phyloP scores from a whole-genome alignment of 1,284 basidiomycete species.

The Irpex sp. region DNA sequence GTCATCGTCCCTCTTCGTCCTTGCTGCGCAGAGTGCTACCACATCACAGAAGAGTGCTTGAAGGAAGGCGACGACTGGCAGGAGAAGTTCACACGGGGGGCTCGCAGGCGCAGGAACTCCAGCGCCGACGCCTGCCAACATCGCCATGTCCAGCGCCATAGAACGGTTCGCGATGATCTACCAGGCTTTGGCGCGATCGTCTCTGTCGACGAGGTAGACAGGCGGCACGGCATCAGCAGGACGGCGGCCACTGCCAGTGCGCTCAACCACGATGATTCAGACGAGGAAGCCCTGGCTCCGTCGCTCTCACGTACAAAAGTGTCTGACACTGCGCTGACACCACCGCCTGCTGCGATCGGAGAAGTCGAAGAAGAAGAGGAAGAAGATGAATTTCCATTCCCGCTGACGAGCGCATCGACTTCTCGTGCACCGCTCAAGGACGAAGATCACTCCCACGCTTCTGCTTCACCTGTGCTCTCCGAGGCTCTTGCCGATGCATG shows the following conservation, averaged over 20 bases:
- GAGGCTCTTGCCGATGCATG: conserved; percentile 1
- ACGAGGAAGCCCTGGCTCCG: conserved; percentile 8
- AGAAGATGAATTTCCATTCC: conserved; percentile 13
- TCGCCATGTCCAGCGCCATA: conserved; percentile 15
- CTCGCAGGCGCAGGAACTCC: conserved; percentile 51
- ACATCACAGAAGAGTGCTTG: conserved; percentile 44
- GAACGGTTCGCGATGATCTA: conserved; percentile 19
- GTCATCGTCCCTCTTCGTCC: conserved; percentile 52
- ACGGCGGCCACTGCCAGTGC: neutral
- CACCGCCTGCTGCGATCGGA: neutral
- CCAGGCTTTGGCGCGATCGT: conserved; percentile 33
- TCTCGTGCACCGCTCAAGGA: neutral
- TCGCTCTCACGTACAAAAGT: conserved; percentile 10
- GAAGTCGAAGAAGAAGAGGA: conserved; percentile 17
- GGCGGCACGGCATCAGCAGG: conserved; percentile 29
- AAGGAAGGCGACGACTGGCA: conserved; percentile 49
- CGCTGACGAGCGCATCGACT: conserved; percentile 4
- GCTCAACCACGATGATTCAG: neutral
- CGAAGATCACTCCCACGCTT: neutral
- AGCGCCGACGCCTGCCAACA: conserved; percentile 31
- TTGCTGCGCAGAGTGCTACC: conserved; percentile 55
- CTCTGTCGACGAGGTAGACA: conserved; percentile 61
- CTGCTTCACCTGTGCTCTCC: neutral
- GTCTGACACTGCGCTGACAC: neutral
- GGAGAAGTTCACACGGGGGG: conserved; percentile 58